Evolutionary conservation across 345 rosid genomes (phyloP).

Genomic region (Aurinia saxatilis): DNA sequence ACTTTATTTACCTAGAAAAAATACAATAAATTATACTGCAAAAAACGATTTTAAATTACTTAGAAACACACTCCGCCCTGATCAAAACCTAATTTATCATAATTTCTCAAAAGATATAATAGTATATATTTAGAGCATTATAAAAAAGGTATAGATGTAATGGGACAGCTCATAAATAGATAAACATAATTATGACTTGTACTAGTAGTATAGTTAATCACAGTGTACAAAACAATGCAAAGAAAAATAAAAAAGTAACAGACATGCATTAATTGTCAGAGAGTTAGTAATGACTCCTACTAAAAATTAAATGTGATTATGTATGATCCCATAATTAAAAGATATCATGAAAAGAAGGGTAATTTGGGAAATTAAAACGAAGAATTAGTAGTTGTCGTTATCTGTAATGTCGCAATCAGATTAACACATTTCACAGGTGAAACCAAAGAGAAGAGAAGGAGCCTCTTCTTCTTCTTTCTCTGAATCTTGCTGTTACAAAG

Average conservation of each 20-base stretch:
- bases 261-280: constrained; percentile 29
- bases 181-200: constrained; percentile 3
- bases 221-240: neutral
- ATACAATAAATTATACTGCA: too few relatives aligned
- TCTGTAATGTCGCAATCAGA: constrained; percentile 30
- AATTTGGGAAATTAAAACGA: neutral
- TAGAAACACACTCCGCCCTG: too few relatives aligned
- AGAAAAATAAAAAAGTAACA: neutral
- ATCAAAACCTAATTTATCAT: too few relatives aligned
- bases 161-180: constrained; percentile 26
- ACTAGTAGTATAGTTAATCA: neutral
- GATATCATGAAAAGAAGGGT: constrained; percentile 4
- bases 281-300: too few relatives aligned
- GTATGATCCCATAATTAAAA: neutral
- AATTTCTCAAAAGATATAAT: too few relatives aligned
- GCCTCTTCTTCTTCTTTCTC: neutral
- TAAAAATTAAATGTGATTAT: neutral
- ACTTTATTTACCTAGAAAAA: too few relatives aligned
- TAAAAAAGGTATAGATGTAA: constrained; percentile 3
- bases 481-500: constrained; percentile 10
- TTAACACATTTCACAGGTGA: constrained; percentile 26
- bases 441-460: constrained; percentile 15
- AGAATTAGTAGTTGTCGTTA: constrained; percentile 25
- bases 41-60: too few relatives aligned
- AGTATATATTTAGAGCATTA: neutral